Base-by-base conservation (phyloP, 1,284 basidiomycete genomes). In the Marasmius sp. region DNA sequence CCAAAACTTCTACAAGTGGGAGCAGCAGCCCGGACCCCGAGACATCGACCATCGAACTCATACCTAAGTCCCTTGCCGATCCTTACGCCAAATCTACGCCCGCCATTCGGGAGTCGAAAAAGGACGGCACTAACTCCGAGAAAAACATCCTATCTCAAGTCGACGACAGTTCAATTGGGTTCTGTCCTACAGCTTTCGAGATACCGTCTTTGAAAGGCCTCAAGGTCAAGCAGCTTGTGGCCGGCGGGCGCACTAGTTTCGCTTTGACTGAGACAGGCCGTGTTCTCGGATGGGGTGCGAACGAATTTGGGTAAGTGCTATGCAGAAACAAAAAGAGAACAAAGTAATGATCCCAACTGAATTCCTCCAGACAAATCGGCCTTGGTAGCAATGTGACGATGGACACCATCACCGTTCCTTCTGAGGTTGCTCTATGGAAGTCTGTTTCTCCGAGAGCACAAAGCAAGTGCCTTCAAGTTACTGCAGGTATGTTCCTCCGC, bases 201-300 rank as follows among this genome's bases (percentile, higher is more conserved):
- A 85, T 98, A 48, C 93, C 94, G 0, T 83, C 90, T 2, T 77
- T 98, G 38, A 79, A 78, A 54, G 89, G 85, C 0, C 75, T 96
- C 18, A 73, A 84, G 41, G 78, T 86, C 47, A 84, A 81, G 11
- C 88, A 95, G 72, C 81, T 95, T 50, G 88, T 89, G 18, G 86
- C 94, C 5, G 93, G 93, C 5, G 81, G 81, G 49, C 82, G 88
- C 60, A 89, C 85, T 57, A 93, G 91, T 66, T 93, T 94, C 72
- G 86, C 84, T 36, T 79, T 88, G 59, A 89, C 93, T 6, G 69
- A 78, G 4, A 78, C 81, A 7, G 95, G 94, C 1, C 80, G 88
- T 50, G 93, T 97, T 3, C 83, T 98, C n/a, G 92, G 88, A 0
- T 95, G 92, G 85, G 94, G 94, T 53, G 92, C 92, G 0, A 96